A percentile compares a stretch with the other conserved stretches of the same genome.
phyloP scores from a whole-genome alignment of 352 stramenopile species.

The Phytophthora quininea region DNA sequence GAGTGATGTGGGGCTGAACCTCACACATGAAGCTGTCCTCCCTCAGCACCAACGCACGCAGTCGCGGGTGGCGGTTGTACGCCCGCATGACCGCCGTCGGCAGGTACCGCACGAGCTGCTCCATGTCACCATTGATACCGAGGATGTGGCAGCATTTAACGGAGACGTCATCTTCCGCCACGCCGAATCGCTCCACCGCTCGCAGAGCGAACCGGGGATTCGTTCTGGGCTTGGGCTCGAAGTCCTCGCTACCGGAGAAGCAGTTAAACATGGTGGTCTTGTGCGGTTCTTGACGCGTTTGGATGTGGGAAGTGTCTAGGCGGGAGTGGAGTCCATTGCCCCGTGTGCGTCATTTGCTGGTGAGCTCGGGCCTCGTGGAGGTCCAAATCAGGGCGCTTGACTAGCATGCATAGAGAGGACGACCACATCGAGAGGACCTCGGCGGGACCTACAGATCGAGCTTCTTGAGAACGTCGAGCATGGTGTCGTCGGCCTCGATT shows the following conservation, averaged over 20 bases:
- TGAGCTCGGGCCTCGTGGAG: too few relatives aligned
- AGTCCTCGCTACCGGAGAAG: too few relatives aligned
- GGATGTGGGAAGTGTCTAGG: too few relatives aligned
- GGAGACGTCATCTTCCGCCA: constrained; percentile 17
- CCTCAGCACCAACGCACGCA: constrained; percentile 36
- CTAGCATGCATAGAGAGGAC: too few relatives aligned
- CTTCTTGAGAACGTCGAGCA: background rate
- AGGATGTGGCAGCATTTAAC: constrained; percentile 36
- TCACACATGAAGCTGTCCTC: constrained; percentile 37
- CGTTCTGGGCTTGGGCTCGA: too few relatives aligned
- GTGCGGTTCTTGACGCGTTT: too few relatives aligned
- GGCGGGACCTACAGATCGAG: too few relatives aligned
- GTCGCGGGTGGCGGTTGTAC: constrained; percentile 49
- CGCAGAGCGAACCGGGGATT: constrained; percentile 24
- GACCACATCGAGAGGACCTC: too few relatives aligned
- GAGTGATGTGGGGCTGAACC: constrained; percentile 42
- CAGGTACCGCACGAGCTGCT: constrained; percentile 23
- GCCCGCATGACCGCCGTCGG: constrained; percentile 31
- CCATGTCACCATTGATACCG: constrained; percentile 16
- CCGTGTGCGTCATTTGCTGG: too few relatives aligned
- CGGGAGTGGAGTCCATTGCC: too few relatives aligned
- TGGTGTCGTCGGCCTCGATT: background rate
- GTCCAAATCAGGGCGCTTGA: too few relatives aligned
- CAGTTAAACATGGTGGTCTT: too few relatives aligned
- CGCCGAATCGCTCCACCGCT: constrained; percentile 32